Evolutionary conservation across 176 grass and related monocot genomes (phyloP).

Genomic region (Ampelocalamus luodianensis): DNA sequence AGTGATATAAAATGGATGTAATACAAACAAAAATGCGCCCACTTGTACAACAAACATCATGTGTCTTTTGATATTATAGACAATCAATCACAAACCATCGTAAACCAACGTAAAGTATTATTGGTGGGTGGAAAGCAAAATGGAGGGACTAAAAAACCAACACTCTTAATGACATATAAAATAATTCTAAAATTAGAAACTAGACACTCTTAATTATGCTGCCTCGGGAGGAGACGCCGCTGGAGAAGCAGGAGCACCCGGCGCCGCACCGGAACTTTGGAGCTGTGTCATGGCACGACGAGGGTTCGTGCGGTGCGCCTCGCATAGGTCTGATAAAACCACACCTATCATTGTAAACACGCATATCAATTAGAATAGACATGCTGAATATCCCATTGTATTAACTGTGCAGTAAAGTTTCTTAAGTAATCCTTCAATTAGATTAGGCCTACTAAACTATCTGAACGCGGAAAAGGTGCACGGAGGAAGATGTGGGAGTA

Average conservation of each 20-base stretch:
- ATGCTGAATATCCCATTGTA: neutral
- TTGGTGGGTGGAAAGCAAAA: too few species aligned
- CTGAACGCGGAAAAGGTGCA: too few species aligned
- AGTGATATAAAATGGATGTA: too few species aligned
- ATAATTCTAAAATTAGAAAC: neutral
- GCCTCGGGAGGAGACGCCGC: neutral
- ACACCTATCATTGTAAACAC: slow-evolving; percentile 18
- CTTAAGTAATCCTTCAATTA: neutral
- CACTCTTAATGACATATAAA: neutral
- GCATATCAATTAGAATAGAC: neutral
- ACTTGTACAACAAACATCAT: too few species aligned
- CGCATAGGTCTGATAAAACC: slow-evolving; percentile 33
- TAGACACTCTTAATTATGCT: neutral
- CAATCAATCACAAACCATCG: too few species aligned
- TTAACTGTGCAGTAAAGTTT: neutral
- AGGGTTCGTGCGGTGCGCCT: slow-evolving; percentile 41
- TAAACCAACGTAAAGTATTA: too few species aligned
- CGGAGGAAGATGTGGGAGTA: too few species aligned
- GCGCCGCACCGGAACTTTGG: slow-evolving; percentile 25
- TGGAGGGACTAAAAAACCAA: neutral
- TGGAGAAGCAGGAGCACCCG: neutral
- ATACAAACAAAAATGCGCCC: too few species aligned
- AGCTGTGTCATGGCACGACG: slow-evolving; percentile 37
- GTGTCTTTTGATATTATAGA: too few species aligned
- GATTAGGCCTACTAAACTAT: too few species aligned